These are phyloP conservation scores for Ilex paraguariensis DNA, from an alignment of 305 asterid genomes.

Conservation along the genomic window DNA sequence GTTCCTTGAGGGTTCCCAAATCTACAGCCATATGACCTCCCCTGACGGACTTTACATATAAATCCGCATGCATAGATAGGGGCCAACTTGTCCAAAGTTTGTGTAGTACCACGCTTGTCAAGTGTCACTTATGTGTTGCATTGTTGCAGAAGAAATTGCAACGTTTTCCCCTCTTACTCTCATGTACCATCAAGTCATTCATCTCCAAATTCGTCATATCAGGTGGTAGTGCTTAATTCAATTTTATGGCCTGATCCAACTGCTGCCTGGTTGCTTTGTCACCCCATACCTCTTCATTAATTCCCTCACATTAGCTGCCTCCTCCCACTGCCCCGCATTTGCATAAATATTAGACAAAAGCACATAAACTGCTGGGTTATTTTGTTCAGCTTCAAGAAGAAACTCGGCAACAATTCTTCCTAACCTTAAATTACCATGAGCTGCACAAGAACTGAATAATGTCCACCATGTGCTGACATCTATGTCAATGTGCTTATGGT, in stretches of 20 bases:
- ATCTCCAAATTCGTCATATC: not conserved
- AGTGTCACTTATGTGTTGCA: too few relatives aligned
- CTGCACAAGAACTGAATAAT: conserved; percentile 59
- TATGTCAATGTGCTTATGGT: conserved; percentile 28
- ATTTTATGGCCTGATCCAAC: conserved; percentile 49
- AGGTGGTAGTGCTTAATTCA: not conserved
- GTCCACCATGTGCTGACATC: conserved; percentile 75
- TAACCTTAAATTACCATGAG: conserved; percentile 56
- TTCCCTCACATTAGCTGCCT: conserved; percentile 62
- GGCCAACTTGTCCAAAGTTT: not conserved
- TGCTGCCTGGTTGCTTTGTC: conserved; percentile 65
- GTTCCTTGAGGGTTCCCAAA: too few relatives aligned
- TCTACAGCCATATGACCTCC: too few relatives aligned
- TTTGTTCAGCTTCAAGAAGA: conserved; percentile 49
- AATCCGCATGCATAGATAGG: not conserved
- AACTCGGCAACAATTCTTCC: conserved; percentile 49
- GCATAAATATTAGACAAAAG: conserved; percentile 72
- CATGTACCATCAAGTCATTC: not conserved
- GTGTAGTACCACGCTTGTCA: not conserved
- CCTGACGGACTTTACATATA: too few relatives aligned
- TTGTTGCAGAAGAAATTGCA: too few relatives aligned
- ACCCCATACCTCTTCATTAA: conserved; percentile 47
- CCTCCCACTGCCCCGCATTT: conserved; percentile 72
- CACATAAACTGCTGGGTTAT: conserved; percentile 62
- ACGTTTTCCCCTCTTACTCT: not conserved